Percentiles rank a stretch among this genome's conserved stretches.
These are phyloP conservation scores for Brettanomyces nanus DNA, from an alignment of 805 yeast genomes.

Conservation along the genomic window DNA sequence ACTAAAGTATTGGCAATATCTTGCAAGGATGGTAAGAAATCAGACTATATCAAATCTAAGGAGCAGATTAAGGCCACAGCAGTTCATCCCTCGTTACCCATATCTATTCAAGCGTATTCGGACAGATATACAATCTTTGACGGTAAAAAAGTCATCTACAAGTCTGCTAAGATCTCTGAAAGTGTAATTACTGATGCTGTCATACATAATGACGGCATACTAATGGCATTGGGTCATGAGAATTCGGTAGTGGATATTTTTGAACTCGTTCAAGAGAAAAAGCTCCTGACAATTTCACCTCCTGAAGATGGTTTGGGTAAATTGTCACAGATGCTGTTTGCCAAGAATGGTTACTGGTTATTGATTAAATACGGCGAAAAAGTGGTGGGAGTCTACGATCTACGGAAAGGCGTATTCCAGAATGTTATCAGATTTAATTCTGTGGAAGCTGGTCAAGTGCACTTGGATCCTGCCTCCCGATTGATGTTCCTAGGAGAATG, in stretches of 20 bases:
- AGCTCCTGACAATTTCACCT: conserved; percentile 26
- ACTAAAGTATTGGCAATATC: background rate
- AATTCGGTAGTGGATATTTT: conserved; percentile 26
- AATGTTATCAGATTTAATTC: background rate
- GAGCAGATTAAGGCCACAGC: conserved; percentile 1
- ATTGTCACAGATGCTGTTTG: conserved; percentile 7
- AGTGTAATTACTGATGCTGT: conserved; percentile 3
- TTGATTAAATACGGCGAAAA: conserved; percentile 10
- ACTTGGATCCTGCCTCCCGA: conserved; percentile 7
- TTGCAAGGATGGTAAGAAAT: background rate
- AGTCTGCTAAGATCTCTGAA: conserved; percentile 2
- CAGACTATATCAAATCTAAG: background rate
- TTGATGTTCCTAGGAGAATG: conserved; percentile 1
- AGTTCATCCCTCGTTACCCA: conserved; percentile 11
- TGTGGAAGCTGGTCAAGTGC: background rate
- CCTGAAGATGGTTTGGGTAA: conserved; percentile 11
- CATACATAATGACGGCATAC: conserved; percentile 15
- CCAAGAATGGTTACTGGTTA: conserved; percentile 57
- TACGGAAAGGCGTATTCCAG: conserved; percentile 13
- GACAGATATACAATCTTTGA: background rate
- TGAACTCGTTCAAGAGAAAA: conserved; percentile 31
- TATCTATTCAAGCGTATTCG: conserved; percentile 2
- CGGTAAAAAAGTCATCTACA: conserved; percentile 5
- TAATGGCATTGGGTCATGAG: conserved; percentile 11
- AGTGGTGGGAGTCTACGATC: conserved; percentile 15